phyloP scores from a whole-genome alignment of 2,329 filamentous ascomycete genomes.

The Verticillium albo-atrum region DNA sequence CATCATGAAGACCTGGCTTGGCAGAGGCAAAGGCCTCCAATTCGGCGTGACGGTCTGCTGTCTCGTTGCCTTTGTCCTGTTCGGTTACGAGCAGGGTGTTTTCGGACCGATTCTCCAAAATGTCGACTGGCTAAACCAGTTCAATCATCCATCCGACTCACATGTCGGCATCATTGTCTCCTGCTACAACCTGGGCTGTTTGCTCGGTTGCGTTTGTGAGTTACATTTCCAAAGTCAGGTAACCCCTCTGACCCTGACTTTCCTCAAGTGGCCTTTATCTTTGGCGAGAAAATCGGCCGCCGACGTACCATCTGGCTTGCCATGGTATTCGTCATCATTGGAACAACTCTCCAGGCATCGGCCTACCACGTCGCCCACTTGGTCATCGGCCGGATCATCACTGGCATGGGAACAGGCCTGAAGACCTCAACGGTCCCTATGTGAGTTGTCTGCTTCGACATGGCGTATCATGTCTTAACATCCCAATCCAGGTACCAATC shows the following conservation, averaged over 20 bases:
- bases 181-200: slow-evolving; percentile 14
- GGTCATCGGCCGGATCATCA: slow-evolving; percentile 34
- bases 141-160: slow-evolving; percentile 28
- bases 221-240: not conserved
- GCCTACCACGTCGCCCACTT: slow-evolving; percentile 34
- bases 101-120: slow-evolving; percentile 43
- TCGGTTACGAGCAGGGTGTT: slow-evolving; percentile 42
- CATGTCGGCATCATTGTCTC: slow-evolving; percentile 36
- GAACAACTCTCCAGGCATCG: slow-evolving; percentile 26
- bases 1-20: slow-evolving; percentile 16
- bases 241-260: not conserved
- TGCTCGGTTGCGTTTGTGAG: slow-evolving; percentile 23
- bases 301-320: slow-evolving; percentile 25
- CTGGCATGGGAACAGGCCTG: slow-evolving; percentile 32
- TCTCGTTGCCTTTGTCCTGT: slow-evolving; percentile 22
- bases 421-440: slow-evolving; percentile 30
- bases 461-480: not conserved
- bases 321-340: slow-evolving; percentile 25
- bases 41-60: slow-evolving; percentile 16
- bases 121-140: slow-evolving; percentile 33
- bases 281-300: slow-evolving; percentile 27
- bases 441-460: slow-evolving; percentile 6
- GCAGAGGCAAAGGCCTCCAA: slow-evolving; percentile 18
- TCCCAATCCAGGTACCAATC: slow-evolving; percentile 29
- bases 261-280: slow-evolving; percentile 14